Base-by-base conservation (phyloP, 2,329 filamentous ascomycete genomes). In the Myriosclerotinia scirpicola region DNA sequence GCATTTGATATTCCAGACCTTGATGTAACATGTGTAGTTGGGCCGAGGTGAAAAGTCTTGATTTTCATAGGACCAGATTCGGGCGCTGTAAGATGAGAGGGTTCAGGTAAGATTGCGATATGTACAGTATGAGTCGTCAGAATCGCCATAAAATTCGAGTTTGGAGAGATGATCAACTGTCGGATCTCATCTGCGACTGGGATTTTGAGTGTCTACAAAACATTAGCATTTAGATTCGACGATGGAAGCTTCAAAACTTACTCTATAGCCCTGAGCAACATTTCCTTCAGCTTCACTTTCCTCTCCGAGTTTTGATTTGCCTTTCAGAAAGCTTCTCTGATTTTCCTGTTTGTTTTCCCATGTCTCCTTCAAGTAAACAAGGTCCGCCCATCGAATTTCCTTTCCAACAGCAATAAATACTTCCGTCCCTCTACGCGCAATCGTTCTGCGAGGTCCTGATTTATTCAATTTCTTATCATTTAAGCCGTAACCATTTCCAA, bases 31-130 rank as follows among this genome's bases (percentile, higher is more conserved):
- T 98, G 94, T 4, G 90, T 93, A 3, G 92, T 96, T 40, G 93
- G 93, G 1, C 94, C 94, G n/a, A 98, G 83, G 26, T 94, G 94
- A 79, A 92, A 96, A 64, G 92, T 92, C 77, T 92, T 96, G 40
- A 93, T 83, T 75, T 91, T 91, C 73, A 97, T 83, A 6, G 89
- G 86, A 12, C 85, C 83, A 56, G 79, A 81, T 74, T 94, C 91
- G 55, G 84, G 82, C 67, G 87, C 85, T 20, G 87, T 87, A 42
- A 97, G 86, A 73, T 93, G 89, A 11, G 90, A 87, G 0, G 90
- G 82, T 71, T 96, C 90, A 36, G 94, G 94, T 5, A 98, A 83
- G n/a, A 93, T 82, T 66, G 91, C 89, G 72, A 98, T 88, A 75
- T 96, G 92, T 53, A 96, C 87, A 1, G 93, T 97, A 75, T 97